phyloP scores from a whole-genome alignment of 129 eudicot species.

The Mikania micrantha region DNA sequence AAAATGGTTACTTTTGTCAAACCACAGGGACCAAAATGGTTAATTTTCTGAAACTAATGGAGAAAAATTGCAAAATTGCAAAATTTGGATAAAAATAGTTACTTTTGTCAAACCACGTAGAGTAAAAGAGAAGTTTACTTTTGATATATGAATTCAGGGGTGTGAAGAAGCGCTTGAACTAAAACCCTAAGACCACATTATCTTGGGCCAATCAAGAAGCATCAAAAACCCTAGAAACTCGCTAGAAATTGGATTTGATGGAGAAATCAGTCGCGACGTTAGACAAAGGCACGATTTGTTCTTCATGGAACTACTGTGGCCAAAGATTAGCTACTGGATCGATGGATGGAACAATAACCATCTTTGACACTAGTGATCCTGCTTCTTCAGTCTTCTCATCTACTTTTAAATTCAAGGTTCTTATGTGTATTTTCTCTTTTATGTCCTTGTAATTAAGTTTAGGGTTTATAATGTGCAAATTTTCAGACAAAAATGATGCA shows the following conservation, averaged over 20 bases:
- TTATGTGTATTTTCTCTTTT: neutral
- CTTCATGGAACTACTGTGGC: slow-evolving; percentile 85
- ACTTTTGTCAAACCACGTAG: no score
- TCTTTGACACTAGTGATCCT: slow-evolving; percentile 66
- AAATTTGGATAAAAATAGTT: no score
- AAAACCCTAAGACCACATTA: no score
- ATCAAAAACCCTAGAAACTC: slow-evolving; percentile 4
- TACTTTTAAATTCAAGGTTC: slow-evolving; percentile 57
- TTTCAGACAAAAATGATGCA: neutral
- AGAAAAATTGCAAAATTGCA: no score
- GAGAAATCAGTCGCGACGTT: slow-evolving; percentile 60
- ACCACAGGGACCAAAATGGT: no score
- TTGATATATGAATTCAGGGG: no score
- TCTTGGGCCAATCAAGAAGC: slow-evolving; percentile 1
- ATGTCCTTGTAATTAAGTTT: neutral
- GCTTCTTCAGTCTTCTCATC: slow-evolving; percentile 57
- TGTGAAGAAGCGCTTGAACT: no score
- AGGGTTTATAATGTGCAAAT: neutral
- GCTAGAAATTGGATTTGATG: slow-evolving; percentile 35
- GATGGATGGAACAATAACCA: slow-evolving; percentile 48
- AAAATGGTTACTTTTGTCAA: no score
- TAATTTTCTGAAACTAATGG: no score
- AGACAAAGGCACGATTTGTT: slow-evolving; percentile 63
- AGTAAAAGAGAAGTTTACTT: no score
- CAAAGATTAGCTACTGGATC: slow-evolving; percentile 76